Percentiles rank a stretch among this genome's conserved stretches.
These are phyloP conservation scores for Cercospora sojina DNA, from an alignment of 2,329 filamentous ascomycete species.

Conservation along the genomic window DNA sequence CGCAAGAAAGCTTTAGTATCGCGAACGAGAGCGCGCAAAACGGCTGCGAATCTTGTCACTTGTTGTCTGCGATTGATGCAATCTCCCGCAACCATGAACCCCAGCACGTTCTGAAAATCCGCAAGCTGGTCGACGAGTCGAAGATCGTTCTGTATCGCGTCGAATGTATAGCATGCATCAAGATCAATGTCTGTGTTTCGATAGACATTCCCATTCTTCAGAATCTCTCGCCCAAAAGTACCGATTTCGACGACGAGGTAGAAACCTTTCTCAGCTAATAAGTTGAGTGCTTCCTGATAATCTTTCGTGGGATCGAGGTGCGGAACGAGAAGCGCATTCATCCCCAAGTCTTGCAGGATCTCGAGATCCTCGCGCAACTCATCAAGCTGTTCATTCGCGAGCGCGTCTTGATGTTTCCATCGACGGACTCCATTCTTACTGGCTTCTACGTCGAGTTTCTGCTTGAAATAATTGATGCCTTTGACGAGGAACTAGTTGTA, in stretches of 20 bases:
- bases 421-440: neutral
- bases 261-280: slow-evolving; percentile 25
- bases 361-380: slow-evolving; percentile 24
- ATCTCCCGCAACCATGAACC: slow-evolving; percentile 18
- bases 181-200: slow-evolving; percentile 13
- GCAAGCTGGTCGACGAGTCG: slow-evolving; percentile 23
- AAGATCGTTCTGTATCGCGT: slow-evolving; percentile 13
- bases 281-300: slow-evolving; percentile 19
- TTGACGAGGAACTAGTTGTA: slow-evolving; percentile 28
- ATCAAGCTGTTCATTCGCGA: slow-evolving; percentile 19
- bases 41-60: slow-evolving; percentile 20
- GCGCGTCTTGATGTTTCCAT: slow-evolving; percentile 9
- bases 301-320: slow-evolving; percentile 15
- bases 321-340: slow-evolving; percentile 26
- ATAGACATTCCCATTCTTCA: neutral
- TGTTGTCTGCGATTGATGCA: neutral
- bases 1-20: slow-evolving; percentile 24
- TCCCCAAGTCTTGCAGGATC: slow-evolving; percentile 21
- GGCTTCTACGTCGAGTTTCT: neutral
- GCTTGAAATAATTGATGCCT: slow-evolving; percentile 27
- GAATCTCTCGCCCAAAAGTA: slow-evolving; percentile 7
- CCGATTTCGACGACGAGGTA: slow-evolving; percentile 26
- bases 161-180: slow-evolving; percentile 10
- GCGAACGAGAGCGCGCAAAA: slow-evolving; percentile 24
- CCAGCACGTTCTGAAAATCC: slow-evolving; percentile 24